Conservation (phyloP, 108 stramenopile species). For the Nitzschia palea region DNA sequence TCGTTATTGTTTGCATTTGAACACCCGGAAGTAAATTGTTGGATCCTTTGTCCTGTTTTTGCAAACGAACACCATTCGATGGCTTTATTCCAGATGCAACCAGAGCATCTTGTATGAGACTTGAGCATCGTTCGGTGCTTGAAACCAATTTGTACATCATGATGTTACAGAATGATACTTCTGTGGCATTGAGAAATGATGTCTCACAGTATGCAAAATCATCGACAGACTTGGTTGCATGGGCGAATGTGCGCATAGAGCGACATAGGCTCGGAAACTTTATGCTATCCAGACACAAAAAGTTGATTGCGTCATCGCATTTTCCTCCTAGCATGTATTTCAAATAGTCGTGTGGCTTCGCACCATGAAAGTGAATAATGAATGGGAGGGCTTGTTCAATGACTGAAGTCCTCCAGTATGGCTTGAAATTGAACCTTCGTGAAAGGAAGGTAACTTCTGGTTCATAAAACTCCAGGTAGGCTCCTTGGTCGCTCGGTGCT, state of each 20-base stretch:
- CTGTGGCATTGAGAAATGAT: too few relatives aligned
- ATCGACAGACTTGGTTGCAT: background rate
- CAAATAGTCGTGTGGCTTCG: slow-evolving; percentile 23
- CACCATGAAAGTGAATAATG: slow-evolving; percentile 21
- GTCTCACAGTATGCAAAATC: background rate
- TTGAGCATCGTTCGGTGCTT: too few relatives aligned
- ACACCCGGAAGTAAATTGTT: too few relatives aligned
- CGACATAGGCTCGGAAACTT: background rate
- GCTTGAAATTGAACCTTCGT: slow-evolving; percentile 11
- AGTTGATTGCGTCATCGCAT: slow-evolving; percentile 10
- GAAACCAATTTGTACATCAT: too few relatives aligned
- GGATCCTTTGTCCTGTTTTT: too few relatives aligned
- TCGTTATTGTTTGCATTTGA: too few relatives aligned
- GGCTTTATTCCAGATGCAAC: too few relatives aligned
- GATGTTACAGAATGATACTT: too few relatives aligned
- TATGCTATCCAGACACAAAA: background rate
- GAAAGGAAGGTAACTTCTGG: background rate
- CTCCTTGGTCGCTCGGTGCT: slow-evolving; percentile 20
- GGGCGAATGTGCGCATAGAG: background rate
- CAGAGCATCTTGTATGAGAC: too few relatives aligned
- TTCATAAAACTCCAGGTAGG: slow-evolving; percentile 21
- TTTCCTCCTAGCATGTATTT: background rate
- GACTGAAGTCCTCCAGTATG: slow-evolving; percentile 8
- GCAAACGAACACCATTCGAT: too few relatives aligned
- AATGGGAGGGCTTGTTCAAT: background rate